Base-by-base conservation (phyloP, 2,329 filamentous ascomycete species). In the Rhynchosporium graminicola region DNA sequence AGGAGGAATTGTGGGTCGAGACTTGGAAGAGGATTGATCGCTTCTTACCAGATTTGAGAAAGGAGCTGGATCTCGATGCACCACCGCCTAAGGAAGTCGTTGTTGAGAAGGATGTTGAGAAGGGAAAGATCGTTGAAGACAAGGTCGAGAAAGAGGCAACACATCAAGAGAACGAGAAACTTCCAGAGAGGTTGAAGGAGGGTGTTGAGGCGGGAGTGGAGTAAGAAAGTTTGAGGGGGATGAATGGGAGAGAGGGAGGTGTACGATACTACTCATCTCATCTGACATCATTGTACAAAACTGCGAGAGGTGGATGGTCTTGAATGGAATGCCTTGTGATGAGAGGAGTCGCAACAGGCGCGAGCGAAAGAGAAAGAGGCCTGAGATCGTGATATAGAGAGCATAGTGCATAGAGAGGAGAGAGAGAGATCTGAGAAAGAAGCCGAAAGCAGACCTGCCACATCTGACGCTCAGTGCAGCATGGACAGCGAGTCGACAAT, bases 11-110 rank as follows among this genome's bases (percentile, higher is more conserved):
- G 20, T 88, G 80, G 84, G 78, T 76, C 13, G 86, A 88, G 74
- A 87, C 82, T 3, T 87, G 82, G 85, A 87, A 87, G 72, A 79
- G 85, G 38, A 84, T 88, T 63, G 85, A 88, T 69, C 80, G 86
- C 12, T 88, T 88, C 74, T 69, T 88, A 58, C 86, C 86, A 0
- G 84, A 87, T 57, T 71, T 88, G 57, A 80, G 80, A 57, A 80
- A 75, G 48, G 85, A 88, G 59, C 73, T 88, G 51, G 80, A 80
- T 38, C 71, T 86, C 6, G 84, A 87, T 60, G 80, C 78, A 12
- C 65, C 65, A 5, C 33, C 33, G 33, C 33, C 33, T 36, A 68
- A 68, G 57, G 64, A 66, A 28, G 51, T 57, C 33, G 57, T 63
- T 43, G 63, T 55, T 20, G 50, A 59, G 45, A 43, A 59, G 28